phyloP scores from a whole-genome alignment of 306 rosid genomes.

The Astragalus membranaceus region DNA sequence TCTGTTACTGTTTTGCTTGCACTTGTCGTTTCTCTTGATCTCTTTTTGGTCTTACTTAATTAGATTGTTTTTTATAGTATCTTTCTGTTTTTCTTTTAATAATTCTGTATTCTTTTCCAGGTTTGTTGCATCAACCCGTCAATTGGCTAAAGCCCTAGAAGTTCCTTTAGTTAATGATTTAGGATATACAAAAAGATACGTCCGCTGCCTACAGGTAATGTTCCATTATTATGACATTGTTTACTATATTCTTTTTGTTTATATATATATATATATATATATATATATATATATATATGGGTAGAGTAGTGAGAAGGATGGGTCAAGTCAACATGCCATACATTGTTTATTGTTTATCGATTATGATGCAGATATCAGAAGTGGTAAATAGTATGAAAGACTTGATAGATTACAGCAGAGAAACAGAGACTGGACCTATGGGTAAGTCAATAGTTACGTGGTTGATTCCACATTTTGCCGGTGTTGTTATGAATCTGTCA shows the following conservation, averaged over 20 bases:
- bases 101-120: conserved; percentile 30
- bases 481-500: background rate
- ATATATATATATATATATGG: no score
- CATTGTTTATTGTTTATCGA: conserved; percentile 9
- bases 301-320: background rate
- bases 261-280: no score
- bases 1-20: background rate
- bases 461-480: background rate
- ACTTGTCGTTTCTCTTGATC: background rate
- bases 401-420: conserved; percentile 94
- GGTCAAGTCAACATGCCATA: background rate
- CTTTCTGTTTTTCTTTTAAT: background rate
- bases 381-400: conserved; percentile 99
- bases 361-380: conserved; percentile 78
- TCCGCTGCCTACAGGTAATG: conserved; percentile 94
- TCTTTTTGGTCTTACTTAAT: conserved; percentile 12
- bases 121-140: conserved; percentile 93
- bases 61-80: background rate
- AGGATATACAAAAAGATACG: conserved; percentile 98
- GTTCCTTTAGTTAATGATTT: conserved; percentile 99
- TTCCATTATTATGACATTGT: background rate
- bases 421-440: conserved; percentile 86
- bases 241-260: background rate
- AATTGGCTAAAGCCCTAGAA: conserved; percentile 94
- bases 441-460: conserved; percentile 47